Conservation (phyloP, 1,139 yeast species). For the Arxiozyma heterogenica region DNA sequence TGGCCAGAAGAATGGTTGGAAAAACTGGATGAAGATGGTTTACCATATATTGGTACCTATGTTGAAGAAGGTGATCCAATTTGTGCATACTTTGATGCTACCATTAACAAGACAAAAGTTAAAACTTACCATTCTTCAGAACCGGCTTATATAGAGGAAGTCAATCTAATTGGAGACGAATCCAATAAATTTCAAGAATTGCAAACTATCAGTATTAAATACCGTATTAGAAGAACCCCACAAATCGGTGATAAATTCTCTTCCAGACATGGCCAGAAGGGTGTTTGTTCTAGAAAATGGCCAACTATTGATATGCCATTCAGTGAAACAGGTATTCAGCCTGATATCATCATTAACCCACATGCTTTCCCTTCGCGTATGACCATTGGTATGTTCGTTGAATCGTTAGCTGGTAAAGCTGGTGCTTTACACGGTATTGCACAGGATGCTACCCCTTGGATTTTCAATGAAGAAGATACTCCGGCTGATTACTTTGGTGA, state of each 20-base stretch:
- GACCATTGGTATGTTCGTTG: constrained; percentile 99
- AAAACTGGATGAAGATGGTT: constrained; percentile 83
- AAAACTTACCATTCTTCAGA: constrained; percentile 91
- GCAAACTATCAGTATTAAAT: constrained; percentile 79
- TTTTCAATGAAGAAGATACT: constrained; percentile 79
- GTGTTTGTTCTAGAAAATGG: constrained; percentile 98
- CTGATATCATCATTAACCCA: constrained; percentile 94
- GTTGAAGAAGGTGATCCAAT: constrained; percentile 96
- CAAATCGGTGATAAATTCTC: constrained; percentile 97
- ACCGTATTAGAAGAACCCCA: constrained; percentile 85
- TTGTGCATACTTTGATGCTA: constrained; percentile 86
- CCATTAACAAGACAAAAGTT: constrained; percentile 80
- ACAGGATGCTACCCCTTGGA: constrained; percentile 97
- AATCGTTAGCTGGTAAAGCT: constrained; percentile 93
- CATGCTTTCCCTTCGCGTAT: constrained; percentile 99
- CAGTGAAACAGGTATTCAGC: constrained; percentile 91
- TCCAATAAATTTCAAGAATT: constrained; percentile 60
- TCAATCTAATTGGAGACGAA: constrained; percentile 84
- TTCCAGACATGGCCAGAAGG: constrained; percentile 98
- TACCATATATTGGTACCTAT: constrained; percentile 80
- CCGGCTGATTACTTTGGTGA: constrained; percentile 98
- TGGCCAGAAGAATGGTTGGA: constrained; percentile 91
- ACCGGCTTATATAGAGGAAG: constrained; percentile 93
- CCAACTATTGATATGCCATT: constrained; percentile 96
- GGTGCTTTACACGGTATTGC: constrained; percentile 98